These are phyloP conservation scores for Picea glauca DNA, from an alignment of 75 land plant species.

Conservation along the genomic window DNA sequence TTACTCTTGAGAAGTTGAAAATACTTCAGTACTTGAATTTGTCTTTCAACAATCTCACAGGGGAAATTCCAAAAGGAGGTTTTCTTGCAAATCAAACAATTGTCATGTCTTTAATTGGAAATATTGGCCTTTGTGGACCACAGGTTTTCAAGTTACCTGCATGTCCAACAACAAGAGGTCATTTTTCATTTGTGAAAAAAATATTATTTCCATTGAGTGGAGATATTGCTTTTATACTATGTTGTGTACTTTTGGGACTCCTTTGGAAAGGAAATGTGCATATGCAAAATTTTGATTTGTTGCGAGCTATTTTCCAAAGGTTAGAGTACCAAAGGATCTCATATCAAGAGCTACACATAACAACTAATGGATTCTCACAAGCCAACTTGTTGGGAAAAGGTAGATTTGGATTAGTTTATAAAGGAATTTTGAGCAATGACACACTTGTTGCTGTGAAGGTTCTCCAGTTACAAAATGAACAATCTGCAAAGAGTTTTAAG, in stretches of 20 bases:
- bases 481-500: constrained; percentile 20
- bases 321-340: neutral
- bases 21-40: constrained; percentile 17
- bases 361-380: constrained; percentile 24
- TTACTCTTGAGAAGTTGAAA: constrained; percentile 16
- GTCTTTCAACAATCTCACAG: constrained; percentile 28
- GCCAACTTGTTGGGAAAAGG: constrained; percentile 33
- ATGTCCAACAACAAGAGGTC: neutral
- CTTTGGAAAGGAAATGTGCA: neutral
- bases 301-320: neutral
- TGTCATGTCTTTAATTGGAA: constrained; percentile 13
- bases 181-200: neutral
- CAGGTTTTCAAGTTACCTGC: neutral
- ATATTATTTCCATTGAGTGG: neutral
- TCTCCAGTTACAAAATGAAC: constrained; percentile 3
- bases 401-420: constrained; percentile 32
- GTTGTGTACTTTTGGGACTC: neutral
- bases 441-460: constrained; percentile 27
- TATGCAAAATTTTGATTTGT: neutral
- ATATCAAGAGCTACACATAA: neutral
- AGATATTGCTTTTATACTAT: neutral
- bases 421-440: constrained; percentile 26
- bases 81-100: neutral
- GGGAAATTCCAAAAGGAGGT: constrained; percentile 11
- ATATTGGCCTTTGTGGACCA: constrained; percentile 14